Conservation (phyloP, 2,329 filamentous ascomycete species). For the Phialocephala sp. region DNA sequence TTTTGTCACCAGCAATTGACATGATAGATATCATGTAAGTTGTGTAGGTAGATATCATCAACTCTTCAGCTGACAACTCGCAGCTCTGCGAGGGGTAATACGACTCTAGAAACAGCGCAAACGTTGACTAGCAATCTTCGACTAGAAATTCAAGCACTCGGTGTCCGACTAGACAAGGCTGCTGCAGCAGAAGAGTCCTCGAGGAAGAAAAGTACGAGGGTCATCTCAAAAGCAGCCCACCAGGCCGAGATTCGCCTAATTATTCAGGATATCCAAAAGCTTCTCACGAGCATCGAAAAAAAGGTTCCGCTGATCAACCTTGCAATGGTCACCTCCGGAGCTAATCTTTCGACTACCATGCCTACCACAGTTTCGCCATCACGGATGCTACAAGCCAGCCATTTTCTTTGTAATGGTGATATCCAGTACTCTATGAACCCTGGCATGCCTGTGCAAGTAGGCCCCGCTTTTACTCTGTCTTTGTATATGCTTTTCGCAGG, state of each 20-base stretch:
- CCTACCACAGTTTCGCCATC: constrained; percentile 88
- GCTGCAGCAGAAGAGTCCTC: constrained; percentile 65
- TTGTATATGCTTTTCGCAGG: constrained; percentile 95
- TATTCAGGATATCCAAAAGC: constrained; percentile 73
- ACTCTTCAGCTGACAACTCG: constrained; percentile 26
- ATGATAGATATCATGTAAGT: constrained; percentile 86
- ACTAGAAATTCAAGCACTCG: constrained; percentile 81
- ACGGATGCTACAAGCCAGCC: constrained; percentile 88
- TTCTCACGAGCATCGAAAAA: constrained; percentile 84
- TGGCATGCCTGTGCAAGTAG: constrained; percentile 75
- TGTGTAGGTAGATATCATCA: constrained; percentile 39
- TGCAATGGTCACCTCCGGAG: constrained; percentile 92
- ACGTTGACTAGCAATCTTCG: constrained; percentile 82
- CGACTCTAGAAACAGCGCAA: constrained; percentile 83
- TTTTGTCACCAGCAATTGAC: constrained; percentile 89
- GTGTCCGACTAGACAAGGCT: constrained; percentile 73
- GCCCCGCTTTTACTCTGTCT: constrained; percentile 83
- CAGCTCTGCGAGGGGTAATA: constrained; percentile 75
- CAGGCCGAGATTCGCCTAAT: constrained; percentile 72
- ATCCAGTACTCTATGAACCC: constrained; percentile 75
- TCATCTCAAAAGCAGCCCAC: constrained; percentile 59
- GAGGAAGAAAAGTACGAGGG: constrained; percentile 50
- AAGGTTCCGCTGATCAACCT: constrained; percentile 91
- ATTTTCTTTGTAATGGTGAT: constrained; percentile 86
- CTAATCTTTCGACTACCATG: constrained; percentile 79